Conservation (phyloP, 495 filamentous ascomycete species). For the Parathielavia appendiculata region DNA sequence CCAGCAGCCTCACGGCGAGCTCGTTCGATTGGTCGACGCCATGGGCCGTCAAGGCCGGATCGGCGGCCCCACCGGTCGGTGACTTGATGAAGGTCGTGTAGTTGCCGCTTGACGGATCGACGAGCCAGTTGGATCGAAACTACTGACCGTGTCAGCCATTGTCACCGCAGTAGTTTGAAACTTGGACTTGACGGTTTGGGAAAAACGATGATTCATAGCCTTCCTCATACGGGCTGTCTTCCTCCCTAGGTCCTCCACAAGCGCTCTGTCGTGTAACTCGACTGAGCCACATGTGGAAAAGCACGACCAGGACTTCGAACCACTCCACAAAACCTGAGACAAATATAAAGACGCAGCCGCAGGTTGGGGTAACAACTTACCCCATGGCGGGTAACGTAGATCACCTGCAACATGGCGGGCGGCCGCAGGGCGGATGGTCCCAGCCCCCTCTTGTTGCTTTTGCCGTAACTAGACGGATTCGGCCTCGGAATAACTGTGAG, state of each 20-base stretch:
- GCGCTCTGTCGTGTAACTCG: background rate
- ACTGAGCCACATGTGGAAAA: background rate
- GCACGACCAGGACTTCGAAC: background rate
- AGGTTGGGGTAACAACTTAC: conserved; percentile 47
- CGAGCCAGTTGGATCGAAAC: conserved; percentile 87
- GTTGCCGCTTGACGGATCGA: conserved; percentile 69
- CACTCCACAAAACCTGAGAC: background rate
- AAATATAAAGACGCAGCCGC: background rate
- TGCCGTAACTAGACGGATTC: background rate
- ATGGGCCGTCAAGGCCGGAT: conserved; percentile 81
- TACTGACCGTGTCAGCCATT: conserved; percentile 33
- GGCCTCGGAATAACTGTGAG: background rate
- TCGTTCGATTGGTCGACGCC: conserved; percentile 81
- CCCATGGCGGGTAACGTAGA: conserved; percentile 82
- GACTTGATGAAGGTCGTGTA: conserved; percentile 63
- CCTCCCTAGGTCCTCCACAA: background rate
- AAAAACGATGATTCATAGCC: background rate
- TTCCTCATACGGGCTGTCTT: background rate
- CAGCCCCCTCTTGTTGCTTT: conserved; percentile 1
- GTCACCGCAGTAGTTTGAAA: background rate
- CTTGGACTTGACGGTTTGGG: background rate
- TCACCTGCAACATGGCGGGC: conserved; percentile 55
- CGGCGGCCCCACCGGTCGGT: conserved; percentile 78
- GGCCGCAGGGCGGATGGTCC: conserved; percentile 1
- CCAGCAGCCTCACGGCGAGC: conserved; percentile 60